Percentiles rank a stretch among this genome's conserved stretches.
phyloP scores from a whole-genome alignment of 176 grass and related monocot species.

The Guadua angustifolia region DNA sequence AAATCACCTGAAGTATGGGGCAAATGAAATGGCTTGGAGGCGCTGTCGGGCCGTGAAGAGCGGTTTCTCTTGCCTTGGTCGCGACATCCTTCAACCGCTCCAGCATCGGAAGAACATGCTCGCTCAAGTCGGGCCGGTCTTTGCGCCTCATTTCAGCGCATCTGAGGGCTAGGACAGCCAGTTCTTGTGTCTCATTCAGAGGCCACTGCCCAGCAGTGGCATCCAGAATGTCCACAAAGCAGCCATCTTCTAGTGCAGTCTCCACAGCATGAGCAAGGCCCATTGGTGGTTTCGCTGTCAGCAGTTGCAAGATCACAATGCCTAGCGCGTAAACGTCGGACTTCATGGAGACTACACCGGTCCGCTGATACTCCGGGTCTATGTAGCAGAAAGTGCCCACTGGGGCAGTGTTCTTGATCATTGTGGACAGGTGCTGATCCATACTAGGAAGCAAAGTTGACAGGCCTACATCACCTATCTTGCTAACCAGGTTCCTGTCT shows the following conservation, averaged over 20 bases:
- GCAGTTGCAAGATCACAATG: conserved; percentile 69
- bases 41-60: conserved; percentile 20
- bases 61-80: conserved; percentile 25
- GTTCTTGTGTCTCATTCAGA: conserved; percentile 48
- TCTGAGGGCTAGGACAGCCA: conserved; percentile 61
- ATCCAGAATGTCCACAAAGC: conserved; percentile 64
- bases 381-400: conserved; percentile 98
- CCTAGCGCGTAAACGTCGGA: conserved; percentile 77
- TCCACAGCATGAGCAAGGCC: conserved; percentile 64
- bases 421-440: conserved; percentile 40
- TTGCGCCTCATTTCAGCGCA: conserved; percentile 73
- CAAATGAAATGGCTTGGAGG: conserved; percentile 78
- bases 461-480: conserved; percentile 90
- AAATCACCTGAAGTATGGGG: conserved; percentile 77
- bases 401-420: conserved; percentile 74
- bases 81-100: conserved; percentile 64
- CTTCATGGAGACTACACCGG: conserved; percentile 62
- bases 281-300: conserved; percentile 67
- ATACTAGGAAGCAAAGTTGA: conserved; percentile 64
- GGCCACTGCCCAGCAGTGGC: conserved; percentile 71
- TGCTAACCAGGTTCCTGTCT: conserved; percentile 74
- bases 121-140: conserved; percentile 64
- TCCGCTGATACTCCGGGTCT: conserved; percentile 89
- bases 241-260: conserved; percentile 55
- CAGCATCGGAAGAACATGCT: conserved; percentile 56